Conservation (phyloP, 768 basidiomycete species). For the Naganishia antarctica region DNA sequence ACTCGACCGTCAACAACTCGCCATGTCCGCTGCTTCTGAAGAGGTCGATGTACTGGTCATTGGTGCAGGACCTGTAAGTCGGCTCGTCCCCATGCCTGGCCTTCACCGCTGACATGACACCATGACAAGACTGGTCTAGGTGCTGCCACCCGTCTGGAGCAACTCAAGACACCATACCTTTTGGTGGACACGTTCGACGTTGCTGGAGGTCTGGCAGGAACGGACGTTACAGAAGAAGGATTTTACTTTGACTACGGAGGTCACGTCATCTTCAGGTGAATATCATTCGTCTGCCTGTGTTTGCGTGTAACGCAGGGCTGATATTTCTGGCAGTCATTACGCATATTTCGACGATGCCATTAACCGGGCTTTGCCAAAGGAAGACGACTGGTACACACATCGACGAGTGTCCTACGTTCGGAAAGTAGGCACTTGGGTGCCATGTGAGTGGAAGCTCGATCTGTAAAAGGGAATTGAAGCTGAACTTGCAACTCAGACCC, state of each 20-base stretch:
- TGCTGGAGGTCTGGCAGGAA: constrained; percentile 50
- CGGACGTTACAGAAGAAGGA: constrained; percentile 48
- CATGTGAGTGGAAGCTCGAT: constrained; percentile 41
- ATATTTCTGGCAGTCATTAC: constrained; percentile 51
- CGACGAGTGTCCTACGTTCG: constrained; percentile 51
- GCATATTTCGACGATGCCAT: constrained; percentile 50
- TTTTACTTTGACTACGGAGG: constrained; percentile 52
- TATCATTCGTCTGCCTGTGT: too few relatives aligned
- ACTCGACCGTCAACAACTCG: background rate
- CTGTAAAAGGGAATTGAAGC: background rate
- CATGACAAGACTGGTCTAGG: constrained; percentile 50
- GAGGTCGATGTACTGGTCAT: constrained; percentile 46
- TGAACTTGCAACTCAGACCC: constrained; percentile 29
- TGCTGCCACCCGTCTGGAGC: constrained; percentile 50
- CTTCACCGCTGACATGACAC: background rate
- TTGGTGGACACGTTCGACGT: constrained; percentile 44
- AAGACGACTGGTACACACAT: constrained; percentile 50
- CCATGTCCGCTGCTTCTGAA: constrained; percentile 8
- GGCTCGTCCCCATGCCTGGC: background rate
- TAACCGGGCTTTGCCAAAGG: constrained; percentile 48
- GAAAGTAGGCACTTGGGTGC: constrained; percentile 48
- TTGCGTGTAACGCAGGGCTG: too few relatives aligned
- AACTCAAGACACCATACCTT: constrained; percentile 42
- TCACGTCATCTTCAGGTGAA: constrained; percentile 52
- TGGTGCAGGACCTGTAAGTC: constrained; percentile 48